Base-by-base conservation (phyloP, 1,284 basidiomycete genomes). In the Leccinum solheimii region DNA sequence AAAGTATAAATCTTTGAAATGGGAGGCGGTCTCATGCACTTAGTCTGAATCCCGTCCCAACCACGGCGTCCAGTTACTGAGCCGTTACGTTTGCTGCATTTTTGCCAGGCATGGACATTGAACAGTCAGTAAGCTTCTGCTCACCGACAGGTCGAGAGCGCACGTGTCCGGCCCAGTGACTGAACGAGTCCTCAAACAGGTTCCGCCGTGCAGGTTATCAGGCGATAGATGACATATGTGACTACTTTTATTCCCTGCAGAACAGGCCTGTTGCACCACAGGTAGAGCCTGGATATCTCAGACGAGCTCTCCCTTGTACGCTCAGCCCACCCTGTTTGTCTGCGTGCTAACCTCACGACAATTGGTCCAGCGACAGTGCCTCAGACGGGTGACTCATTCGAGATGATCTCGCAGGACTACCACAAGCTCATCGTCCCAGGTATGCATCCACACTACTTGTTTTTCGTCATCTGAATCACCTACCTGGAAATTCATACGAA, bases 181-280 rank as follows among this genome's bases (percentile, higher is more conserved):
- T 49, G 48, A 49, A 11, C 13, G 19, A 26, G 13, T 8, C 23
- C 9, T n/a, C 3, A 6, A 16, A 51, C 23, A 92, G 90, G 66
- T 95, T 95, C 73, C 85, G 94, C 57, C 88, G 87, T 69, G 92
- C 91, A 30, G 95, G 93, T 57, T 94, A 98, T 73, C 86, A 87
- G 61, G 94, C 95, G 11, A 91, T 98, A 62, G 95, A 98, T 77
- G 79, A 87, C 61, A 97, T 98, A 64, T 97, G 95, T 76, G 93
- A 97, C 68, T 96, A 97, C 75, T 95, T 94, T 72, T 80, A 82
- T 58, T 84, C 84, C 3, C 77, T 98, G 13, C 83, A 87, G 40
- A 72, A 86, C 5, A 78, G 77, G 16, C 85, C 89, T 8, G 94
- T 97, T 1, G 82, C 86, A 14, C 81, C 94, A 1, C 78, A 86